Percentiles rank a stretch among this genome's conserved stretches.
phyloP scores from a whole-genome alignment of 305 asterid genomes.

The Rubia tinctorum region DNA sequence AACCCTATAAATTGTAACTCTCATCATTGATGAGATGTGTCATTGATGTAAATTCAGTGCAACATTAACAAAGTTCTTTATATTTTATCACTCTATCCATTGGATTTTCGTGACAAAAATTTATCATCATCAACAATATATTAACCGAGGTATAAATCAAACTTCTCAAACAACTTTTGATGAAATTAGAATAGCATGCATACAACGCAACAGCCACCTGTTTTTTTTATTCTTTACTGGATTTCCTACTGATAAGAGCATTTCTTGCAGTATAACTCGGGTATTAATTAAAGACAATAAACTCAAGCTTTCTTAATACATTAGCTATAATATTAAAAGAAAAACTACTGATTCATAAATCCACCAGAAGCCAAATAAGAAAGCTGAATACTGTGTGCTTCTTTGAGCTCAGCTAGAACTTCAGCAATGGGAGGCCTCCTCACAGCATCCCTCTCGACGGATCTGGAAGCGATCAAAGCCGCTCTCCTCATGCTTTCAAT shows the following conservation, averaged over 20 bases:
- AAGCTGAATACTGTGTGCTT: slow-evolving; percentile 78
- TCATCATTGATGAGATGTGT: no score
- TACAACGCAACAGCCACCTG: no score
- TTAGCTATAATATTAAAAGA: not conserved
- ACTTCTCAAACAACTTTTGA: no score
- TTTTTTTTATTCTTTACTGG: not conserved
- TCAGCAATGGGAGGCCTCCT: slow-evolving; percentile 70
- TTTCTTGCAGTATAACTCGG: not conserved
- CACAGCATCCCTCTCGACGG: slow-evolving; percentile 86
- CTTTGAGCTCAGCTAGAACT: slow-evolving; percentile 73
- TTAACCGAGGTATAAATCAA: no score
- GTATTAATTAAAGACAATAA: no score
- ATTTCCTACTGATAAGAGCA: not conserved
- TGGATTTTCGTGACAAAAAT: no score
- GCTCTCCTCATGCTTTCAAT: slow-evolving; percentile 89
- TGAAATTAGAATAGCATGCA: no score
- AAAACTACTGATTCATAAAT: slow-evolving; percentile 24
- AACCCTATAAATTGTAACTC: no score
- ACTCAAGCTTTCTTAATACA: not conserved
- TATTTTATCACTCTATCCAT: no score
- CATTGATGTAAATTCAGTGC: no score
- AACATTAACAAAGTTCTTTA: no score
- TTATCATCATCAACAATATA: no score
- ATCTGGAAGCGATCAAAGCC: slow-evolving; percentile 73
- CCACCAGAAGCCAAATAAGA: slow-evolving; percentile 63